Evolutionary conservation across 257 asterid species (phyloP), one percentile per base, ranked within the genome.

Genomic region (Verbena officinalis): DNA sequence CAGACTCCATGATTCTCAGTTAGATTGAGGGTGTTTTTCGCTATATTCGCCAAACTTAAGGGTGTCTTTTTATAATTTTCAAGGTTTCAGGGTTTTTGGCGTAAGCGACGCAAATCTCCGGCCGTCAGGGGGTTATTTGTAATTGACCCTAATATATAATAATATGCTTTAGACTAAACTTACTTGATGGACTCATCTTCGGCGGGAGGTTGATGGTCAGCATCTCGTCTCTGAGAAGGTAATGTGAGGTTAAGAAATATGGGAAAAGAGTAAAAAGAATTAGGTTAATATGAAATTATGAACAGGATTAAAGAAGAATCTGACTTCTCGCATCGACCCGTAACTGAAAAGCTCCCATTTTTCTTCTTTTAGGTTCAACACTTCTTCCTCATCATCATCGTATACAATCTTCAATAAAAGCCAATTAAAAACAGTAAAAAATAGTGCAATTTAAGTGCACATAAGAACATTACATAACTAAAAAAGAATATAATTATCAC

Each of bases 271-370:
- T 38, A 19, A 46, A 1, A 21, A 33, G 34, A 34, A n/a, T n/a
- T n/a, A 42, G 13, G 2, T 17, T 40, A 27, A 65, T 22, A 30
- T 44, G 43, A 36, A 71, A 5, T 33, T 5, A 66, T 21, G 30
- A 52, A n/a, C 15, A 68, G 11, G 40, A 36, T 36, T 21, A 50
- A 3, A 36, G n/a, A 66, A 59, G 53, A 44, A 61, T 64, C 83
- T 68, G 54, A 77, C 89, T 73, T 70, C 67, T 45, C 64, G 57
- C 42, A 75, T 57, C 51, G 30, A 53, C 49, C n/a, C 23, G 8
- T 78, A 77, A 19, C n/a, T 40, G 55, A 68, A 42, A 50, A 70
- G 34, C 54, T 74, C 69, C 90, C 90, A 84, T 48, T 60, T 69
- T 74, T 84, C 85, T 51, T 27, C 22, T 57, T 11, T 48, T 52